Evolutionary conservation across 495 filamentous ascomycete genomes (phyloP).

Genomic region (Chlorociboria aeruginascens): DNA sequence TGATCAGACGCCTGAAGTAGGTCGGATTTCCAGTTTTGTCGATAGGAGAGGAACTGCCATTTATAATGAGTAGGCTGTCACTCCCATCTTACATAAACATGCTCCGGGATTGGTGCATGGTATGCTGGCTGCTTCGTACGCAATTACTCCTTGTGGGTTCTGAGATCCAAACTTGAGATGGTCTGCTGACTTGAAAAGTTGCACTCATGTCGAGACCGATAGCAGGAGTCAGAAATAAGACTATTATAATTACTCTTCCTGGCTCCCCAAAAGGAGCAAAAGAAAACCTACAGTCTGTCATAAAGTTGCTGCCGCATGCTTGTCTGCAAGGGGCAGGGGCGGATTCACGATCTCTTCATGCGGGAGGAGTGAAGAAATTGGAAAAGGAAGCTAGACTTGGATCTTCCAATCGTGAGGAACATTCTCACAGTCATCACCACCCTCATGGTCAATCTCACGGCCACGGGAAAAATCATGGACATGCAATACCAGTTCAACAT

Average conservation of each 20-base stretch:
- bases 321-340: conserved; percentile 79
- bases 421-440: conserved; percentile 20
- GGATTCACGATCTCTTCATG: conserved; percentile 70
- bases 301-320: conserved; percentile 86
- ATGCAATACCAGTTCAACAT: conserved; percentile 57
- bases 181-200: conserved; percentile 37
- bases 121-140: conserved; percentile 79
- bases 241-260: conserved; percentile 81
- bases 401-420: conserved; percentile 13
- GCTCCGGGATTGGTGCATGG: conserved; percentile 86
- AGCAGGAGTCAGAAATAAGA: conserved; percentile 73
- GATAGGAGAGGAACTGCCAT: not conserved
- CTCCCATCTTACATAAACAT: conserved; percentile 69
- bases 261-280: conserved; percentile 94
- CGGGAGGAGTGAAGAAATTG: conserved; percentile 68
- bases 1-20: conserved; percentile 80
- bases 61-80: conserved; percentile 51
- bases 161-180: not conserved
- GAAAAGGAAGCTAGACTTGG: conserved; percentile 69
- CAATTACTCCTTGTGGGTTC: conserved; percentile 76
- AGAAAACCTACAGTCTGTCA: conserved; percentile 86
- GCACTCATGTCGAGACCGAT: conserved; percentile 96
- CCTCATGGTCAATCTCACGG: conserved; percentile 20
- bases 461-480: conserved; percentile 47
- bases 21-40: conserved; percentile 10